Evolutionary conservation across 495 filamentous ascomycete species (phyloP).

Genomic region (Penicillium waksmanii): DNA sequence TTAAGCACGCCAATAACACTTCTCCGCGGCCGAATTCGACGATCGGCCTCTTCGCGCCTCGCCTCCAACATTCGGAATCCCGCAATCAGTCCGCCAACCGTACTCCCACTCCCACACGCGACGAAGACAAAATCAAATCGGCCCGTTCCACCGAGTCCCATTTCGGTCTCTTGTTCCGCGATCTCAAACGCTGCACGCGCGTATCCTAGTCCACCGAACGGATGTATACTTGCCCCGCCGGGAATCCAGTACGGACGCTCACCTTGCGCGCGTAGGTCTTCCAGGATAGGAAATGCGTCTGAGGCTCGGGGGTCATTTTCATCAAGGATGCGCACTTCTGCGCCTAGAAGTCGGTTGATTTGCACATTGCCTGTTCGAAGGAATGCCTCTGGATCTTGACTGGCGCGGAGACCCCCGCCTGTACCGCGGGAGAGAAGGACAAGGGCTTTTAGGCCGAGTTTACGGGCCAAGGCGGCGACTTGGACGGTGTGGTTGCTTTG

Average conservation of each 20-base stretch:
- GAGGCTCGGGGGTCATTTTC: conserved; percentile 13
- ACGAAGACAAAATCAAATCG: conserved; percentile 45
- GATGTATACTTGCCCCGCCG: conserved; percentile 45
- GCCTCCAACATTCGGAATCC: conserved; percentile 43
- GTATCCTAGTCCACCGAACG: conserved; percentile 45
- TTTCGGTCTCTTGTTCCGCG: conserved; percentile 33
- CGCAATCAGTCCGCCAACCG: conserved; percentile 41
- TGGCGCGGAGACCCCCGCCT: conserved; percentile 29
- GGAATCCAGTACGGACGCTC: conserved; percentile 43
- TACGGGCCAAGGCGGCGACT: conserved; percentile 37
- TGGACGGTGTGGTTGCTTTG: conserved; percentile 50
- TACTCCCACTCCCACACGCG: conserved; percentile 45
- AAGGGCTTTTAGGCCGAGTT: conserved; percentile 31
- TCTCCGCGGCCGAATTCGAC: conserved; percentile 11
- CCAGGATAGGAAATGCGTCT: conserved; percentile 27
- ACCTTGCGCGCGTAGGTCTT: conserved; percentile 19
- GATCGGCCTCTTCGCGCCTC: not conserved
- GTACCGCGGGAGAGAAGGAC: conserved; percentile 36
- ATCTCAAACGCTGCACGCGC: conserved; percentile 45
- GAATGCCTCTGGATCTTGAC: conserved; percentile 23
- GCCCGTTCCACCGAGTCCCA: conserved; percentile 22
- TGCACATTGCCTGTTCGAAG: conserved; percentile 37
- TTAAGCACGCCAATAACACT: conserved; percentile 40
- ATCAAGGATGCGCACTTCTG: conserved; percentile 42
- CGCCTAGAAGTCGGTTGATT: conserved; percentile 38